Conservation (phyloP, 2,329 filamentous ascomycete genomes). For the Cladobotryum mycophilum region DNA sequence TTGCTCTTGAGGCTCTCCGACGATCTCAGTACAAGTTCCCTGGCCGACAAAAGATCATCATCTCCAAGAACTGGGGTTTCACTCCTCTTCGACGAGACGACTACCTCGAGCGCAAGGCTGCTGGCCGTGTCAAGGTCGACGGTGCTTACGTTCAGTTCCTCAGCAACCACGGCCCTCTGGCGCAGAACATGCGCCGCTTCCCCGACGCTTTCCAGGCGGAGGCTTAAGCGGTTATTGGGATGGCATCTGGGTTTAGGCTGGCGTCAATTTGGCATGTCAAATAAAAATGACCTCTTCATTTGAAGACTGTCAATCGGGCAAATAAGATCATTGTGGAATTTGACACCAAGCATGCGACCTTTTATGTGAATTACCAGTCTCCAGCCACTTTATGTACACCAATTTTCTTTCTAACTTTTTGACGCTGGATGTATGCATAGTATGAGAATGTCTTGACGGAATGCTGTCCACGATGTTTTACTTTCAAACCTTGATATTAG, state of each 20-base stretch:
- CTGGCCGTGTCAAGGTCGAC: conserved; percentile 89
- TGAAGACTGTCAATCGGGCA: conserved; percentile 28
- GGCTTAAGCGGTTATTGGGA: conserved; percentile 39
- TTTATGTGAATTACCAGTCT: too few relatives aligned
- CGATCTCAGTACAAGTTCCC: conserved; percentile 99
- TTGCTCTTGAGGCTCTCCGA: conserved; percentile 96
- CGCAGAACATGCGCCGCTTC: conserved; percentile 88
- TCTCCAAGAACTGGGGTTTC: conserved; percentile 99
- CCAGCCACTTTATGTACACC: too few relatives aligned
- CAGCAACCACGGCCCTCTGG: conserved; percentile 81
- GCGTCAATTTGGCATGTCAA: conserved; percentile 41
- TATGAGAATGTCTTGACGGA: too few relatives aligned
- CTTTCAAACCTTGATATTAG: too few relatives aligned
- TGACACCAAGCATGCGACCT: conserved; percentile 10
- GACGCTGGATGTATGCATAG: too few relatives aligned
- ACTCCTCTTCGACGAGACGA: conserved; percentile 96
- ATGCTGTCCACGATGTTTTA: too few relatives aligned
- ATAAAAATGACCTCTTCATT: conserved; percentile 27
- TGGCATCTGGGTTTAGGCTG: conserved; percentile 34
- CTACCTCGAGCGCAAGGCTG: conserved; percentile 92
- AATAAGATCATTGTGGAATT: conserved; percentile 27
- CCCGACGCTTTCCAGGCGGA: conserved; percentile 73
- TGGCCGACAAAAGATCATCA: conserved; percentile 99
- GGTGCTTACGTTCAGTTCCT: conserved; percentile 99
- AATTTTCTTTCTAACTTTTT: too few relatives aligned